Conservation (phyloP, 768 basidiomycete genomes). For the Termitomyces sp. region DNA sequence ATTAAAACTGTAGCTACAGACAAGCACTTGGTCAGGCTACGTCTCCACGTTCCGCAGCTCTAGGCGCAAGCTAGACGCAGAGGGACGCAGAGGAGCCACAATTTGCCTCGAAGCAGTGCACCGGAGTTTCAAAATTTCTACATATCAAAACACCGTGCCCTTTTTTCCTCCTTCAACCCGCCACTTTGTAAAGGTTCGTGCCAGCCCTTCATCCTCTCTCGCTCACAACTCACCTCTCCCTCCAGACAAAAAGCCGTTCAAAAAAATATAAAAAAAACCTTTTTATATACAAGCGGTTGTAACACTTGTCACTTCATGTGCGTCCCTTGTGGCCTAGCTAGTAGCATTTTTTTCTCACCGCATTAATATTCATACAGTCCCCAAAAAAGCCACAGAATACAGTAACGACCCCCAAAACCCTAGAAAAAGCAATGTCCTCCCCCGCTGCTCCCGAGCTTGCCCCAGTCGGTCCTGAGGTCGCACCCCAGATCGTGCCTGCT, state of each 20-base stretch:
- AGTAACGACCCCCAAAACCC: slow-evolving; percentile 80
- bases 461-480: slow-evolving; percentile 47
- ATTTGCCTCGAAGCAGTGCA: background rate
- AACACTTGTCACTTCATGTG: slow-evolving; percentile 68
- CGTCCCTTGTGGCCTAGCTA: no score
- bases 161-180: slow-evolving; percentile 48
- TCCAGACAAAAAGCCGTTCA: slow-evolving; percentile 54
- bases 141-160: slow-evolving; percentile 28
- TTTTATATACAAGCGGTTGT: slow-evolving; percentile 69
- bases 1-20: no score
- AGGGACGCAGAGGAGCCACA: no score
- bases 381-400: slow-evolving; percentile 77
- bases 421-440: slow-evolving; percentile 52
- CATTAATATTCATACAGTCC: no score
- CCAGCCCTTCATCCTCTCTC: slow-evolving; percentile 15
- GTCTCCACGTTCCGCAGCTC: no score
- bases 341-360: no score
- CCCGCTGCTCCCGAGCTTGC: slow-evolving; percentile 52
- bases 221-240: slow-evolving; percentile 13
- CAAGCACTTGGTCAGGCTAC: no score
- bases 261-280: slow-evolving; percentile 64
- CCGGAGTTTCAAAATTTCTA: slow-evolving; percentile 43
- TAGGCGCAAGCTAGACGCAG: no score
- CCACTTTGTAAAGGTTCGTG: slow-evolving; percentile 67
- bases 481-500: slow-evolving; percentile 42